Percentiles rank a stretch among this genome's conserved stretches.
phyloP scores from a whole-genome alignment of 2,329 filamentous ascomycete genomes.

The Cladosporium colombiae region DNA sequence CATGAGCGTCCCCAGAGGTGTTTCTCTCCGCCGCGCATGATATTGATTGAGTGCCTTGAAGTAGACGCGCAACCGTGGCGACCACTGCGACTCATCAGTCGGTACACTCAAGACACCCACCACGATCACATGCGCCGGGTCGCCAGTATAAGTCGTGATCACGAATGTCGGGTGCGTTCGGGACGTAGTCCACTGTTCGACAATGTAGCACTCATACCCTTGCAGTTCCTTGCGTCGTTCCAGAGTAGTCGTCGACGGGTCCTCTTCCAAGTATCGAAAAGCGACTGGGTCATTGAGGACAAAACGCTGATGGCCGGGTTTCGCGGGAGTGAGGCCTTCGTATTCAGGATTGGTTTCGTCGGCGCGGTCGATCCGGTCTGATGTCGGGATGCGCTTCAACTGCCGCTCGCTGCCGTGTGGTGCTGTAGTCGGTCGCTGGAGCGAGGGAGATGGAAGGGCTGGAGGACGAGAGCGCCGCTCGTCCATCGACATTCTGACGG shows the following conservation, averaged over 20 bases:
- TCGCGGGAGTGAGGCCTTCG: slow-evolving; percentile 22
- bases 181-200: slow-evolving; percentile 98
- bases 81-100: slow-evolving; percentile 77
- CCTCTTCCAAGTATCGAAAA: slow-evolving; percentile 80
- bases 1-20: slow-evolving; percentile 80
- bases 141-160: slow-evolving; percentile 90
- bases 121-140: slow-evolving; percentile 73
- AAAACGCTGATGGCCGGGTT: slow-evolving; percentile 55
- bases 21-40: slow-evolving; percentile 81
- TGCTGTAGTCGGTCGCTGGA: slow-evolving; percentile 25
- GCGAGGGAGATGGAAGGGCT: slow-evolving; percentile 12
- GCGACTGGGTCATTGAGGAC: slow-evolving; percentile 68
- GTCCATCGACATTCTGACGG: slow-evolving; percentile 22
- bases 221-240: slow-evolving; percentile 68
- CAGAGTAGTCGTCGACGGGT: slow-evolving; percentile 72
- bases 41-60: slow-evolving; percentile 84
- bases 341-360: slow-evolving; percentile 28
- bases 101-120: slow-evolving; percentile 82
- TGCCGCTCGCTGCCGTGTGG: slow-evolving; percentile 20
- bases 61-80: slow-evolving; percentile 74
- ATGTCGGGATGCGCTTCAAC: slow-evolving; percentile 11
- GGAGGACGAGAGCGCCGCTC: slow-evolving; percentile 21
- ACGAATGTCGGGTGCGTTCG: slow-evolving; percentile 85
- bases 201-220: slow-evolving; percentile 90
- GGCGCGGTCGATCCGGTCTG: slow-evolving; percentile 3